phyloP scores from a whole-genome alignment of 345 rosid genomes.

The Lenwebbia sp. region DNA sequence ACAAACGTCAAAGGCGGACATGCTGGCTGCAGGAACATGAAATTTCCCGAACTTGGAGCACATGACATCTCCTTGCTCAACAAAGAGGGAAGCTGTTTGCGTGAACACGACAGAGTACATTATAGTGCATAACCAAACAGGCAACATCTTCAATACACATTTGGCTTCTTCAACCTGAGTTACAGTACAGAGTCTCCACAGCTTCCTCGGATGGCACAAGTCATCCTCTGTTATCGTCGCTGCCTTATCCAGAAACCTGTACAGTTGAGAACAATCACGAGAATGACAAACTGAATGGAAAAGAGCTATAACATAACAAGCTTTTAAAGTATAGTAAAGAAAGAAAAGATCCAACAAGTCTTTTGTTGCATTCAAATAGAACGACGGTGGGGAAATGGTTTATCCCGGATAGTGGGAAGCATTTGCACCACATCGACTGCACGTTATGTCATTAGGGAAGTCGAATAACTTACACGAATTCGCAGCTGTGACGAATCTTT shows the following conservation, averaged over 20 bases:
- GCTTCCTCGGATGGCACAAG: conserved; percentile 7
- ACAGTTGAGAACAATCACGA: neutral
- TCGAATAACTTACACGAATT: conserved; percentile 8
- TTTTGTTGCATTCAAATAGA: neutral
- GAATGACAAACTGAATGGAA: neutral
- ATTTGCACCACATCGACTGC: neutral
- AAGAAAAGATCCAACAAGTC: neutral
- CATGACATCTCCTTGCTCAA: conserved; percentile 70
- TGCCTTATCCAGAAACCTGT: conserved; percentile 78
- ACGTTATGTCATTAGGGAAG: neutral
- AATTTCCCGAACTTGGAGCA: conserved; percentile 33
- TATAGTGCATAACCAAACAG: conserved; percentile 56
- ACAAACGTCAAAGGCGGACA: conserved; percentile 76
- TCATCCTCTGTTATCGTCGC: conserved; percentile 60
- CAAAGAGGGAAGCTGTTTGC: conserved; percentile 58
- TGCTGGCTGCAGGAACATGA: conserved; percentile 84
- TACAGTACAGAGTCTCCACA: conserved; percentile 78
- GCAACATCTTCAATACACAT: conserved; percentile 42
- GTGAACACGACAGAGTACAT: conserved; percentile 54
- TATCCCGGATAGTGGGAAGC: neutral
- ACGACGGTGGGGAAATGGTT: neutral
- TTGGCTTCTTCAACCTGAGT: conserved; percentile 80
- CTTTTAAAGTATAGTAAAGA: neutral
- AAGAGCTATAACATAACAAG: neutral
- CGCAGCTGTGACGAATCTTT: conserved; percentile 23